Evolutionary conservation across 2,329 filamentous ascomycete genomes (phyloP).

Genomic region (Monosporascus sp.): DNA sequence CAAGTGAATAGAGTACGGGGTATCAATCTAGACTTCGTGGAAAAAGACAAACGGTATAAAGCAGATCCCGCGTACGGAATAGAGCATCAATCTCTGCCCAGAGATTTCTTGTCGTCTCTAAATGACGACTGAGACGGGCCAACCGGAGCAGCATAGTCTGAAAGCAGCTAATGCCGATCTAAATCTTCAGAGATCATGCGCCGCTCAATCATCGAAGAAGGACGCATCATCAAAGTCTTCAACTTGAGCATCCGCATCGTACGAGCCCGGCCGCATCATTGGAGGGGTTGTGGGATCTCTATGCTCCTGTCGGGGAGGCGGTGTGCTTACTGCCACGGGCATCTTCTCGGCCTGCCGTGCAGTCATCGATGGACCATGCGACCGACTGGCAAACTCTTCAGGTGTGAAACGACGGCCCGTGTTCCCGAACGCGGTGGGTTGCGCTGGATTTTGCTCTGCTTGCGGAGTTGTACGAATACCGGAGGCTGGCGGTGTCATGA

Average conservation of each 20-base stretch:
- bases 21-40: constrained; percentile 20
- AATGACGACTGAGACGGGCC: constrained; percentile 7
- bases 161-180: neutral
- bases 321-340: constrained; percentile 32
- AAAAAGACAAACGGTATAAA: constrained; percentile 16
- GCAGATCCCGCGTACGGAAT: constrained; percentile 8
- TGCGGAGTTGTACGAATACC: constrained; percentile 59
- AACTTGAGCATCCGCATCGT: constrained; percentile 56
- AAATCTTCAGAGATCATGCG: neutral
- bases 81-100: constrained; percentile 9
- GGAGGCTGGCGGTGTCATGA: constrained; percentile 85
- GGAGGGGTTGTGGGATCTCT: constrained; percentile 52
- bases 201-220: constrained; percentile 47
- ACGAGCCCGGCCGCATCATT: constrained; percentile 54
- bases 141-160: constrained; percentile 3
- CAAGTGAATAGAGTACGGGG: constrained; percentile 7
- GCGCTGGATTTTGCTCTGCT: constrained; percentile 33
- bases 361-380: constrained; percentile 26
- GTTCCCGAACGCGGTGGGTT: constrained; percentile 57
- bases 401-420: constrained; percentile 55
- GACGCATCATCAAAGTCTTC: constrained; percentile 56
- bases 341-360: constrained; percentile 35
- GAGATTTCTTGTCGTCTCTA: constrained; percentile 5
- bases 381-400: constrained; percentile 40
- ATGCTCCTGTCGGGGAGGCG: constrained; percentile 36